Percentiles rank a stretch among this genome's conserved stretches.
These are phyloP conservation scores for Farysia itapuensis DNA, from an alignment of 1,284 basidiomycete species.

Conservation along the genomic window DNA sequence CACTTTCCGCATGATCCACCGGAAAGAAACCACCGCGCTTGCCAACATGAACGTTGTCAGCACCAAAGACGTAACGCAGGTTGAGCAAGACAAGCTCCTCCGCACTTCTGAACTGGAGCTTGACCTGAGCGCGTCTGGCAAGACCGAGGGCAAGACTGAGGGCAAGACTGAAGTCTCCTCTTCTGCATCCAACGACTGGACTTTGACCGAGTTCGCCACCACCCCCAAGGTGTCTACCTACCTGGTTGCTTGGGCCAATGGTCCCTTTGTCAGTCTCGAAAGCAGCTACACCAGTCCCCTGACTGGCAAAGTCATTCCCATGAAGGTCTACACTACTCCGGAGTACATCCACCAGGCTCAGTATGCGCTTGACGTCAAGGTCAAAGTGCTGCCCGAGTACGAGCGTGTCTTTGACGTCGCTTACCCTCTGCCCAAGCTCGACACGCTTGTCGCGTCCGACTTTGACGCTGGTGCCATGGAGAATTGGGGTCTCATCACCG, in stretches of 20 bases:
- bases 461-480: constrained; percentile 95
- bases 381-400: constrained; percentile 83
- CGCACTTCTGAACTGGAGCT: constrained; percentile 70
- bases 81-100: constrained; percentile 51
- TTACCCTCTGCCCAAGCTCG: constrained; percentile 81
- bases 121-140: constrained; percentile 43
- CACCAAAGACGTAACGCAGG: constrained; percentile 32
- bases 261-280: constrained; percentile 74
- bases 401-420: constrained; percentile 85
- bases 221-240: constrained; percentile 77
- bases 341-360: constrained; percentile 79
- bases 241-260: constrained; percentile 87
- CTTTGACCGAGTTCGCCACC: constrained; percentile 55
- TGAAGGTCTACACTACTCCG: constrained; percentile 81
- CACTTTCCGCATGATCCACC: constrained; percentile 78
- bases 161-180: constrained; percentile 26
- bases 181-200: constrained; percentile 53
- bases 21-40: constrained; percentile 68
- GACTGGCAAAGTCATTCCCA: constrained; percentile 77
- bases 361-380: constrained; percentile 83
- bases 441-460: constrained; percentile 64
- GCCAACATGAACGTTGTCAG: constrained; percentile 73
- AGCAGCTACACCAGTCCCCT: constrained; percentile 78
- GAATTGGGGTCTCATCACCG: constrained; percentile 83
- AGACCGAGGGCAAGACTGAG: constrained; percentile 38